These are phyloP conservation scores for Salix purpurea DNA, from an alignment of 345 rosid species.

Conservation along the genomic window DNA sequence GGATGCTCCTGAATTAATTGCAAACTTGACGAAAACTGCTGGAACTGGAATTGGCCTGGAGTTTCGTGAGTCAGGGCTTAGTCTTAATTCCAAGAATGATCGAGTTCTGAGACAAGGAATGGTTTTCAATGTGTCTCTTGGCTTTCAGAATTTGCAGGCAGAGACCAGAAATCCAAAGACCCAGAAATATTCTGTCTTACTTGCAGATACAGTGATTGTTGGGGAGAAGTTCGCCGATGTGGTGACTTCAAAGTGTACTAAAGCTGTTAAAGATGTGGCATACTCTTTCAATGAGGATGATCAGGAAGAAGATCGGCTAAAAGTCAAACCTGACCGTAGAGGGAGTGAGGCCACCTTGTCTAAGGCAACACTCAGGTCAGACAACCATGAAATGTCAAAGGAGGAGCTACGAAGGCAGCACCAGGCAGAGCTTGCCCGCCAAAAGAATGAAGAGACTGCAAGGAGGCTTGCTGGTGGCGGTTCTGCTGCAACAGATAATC, in stretches of 20 bases:
- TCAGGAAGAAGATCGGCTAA: constrained; percentile 52
- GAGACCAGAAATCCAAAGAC: constrained; percentile 56
- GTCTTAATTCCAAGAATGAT: constrained; percentile 75
- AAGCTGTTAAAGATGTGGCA: constrained; percentile 78
- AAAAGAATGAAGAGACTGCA: constrained; percentile 96
- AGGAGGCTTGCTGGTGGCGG: constrained; percentile 88
- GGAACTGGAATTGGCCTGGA: constrained; percentile 98
- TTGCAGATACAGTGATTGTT: constrained; percentile 86
- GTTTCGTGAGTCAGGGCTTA: constrained; percentile 83
- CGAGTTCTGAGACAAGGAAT: constrained; percentile 52
- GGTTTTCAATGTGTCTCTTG: constrained; percentile 85
- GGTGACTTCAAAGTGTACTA: constrained; percentile 62
- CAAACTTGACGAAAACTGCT: constrained; percentile 79
- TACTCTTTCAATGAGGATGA: constrained; percentile 87
- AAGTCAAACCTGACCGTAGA: constrained; percentile 33
- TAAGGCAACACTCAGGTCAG: constrained; percentile 85
- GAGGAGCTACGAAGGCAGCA: constrained; percentile 97
- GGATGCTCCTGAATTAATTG: constrained; percentile 69
- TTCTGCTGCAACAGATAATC: constrained; percentile 50
- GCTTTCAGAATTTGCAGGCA: constrained; percentile 79
- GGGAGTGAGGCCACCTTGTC: constrained; percentile 41
- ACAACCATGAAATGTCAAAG: constrained; percentile 79
- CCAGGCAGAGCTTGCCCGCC: constrained; percentile 95
- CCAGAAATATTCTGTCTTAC: constrained; percentile 58
- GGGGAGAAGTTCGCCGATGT: constrained; percentile 55